phyloP scores from a whole-genome alignment of 2,329 filamentous ascomycete species.

The Cryphonectria japonica region DNA sequence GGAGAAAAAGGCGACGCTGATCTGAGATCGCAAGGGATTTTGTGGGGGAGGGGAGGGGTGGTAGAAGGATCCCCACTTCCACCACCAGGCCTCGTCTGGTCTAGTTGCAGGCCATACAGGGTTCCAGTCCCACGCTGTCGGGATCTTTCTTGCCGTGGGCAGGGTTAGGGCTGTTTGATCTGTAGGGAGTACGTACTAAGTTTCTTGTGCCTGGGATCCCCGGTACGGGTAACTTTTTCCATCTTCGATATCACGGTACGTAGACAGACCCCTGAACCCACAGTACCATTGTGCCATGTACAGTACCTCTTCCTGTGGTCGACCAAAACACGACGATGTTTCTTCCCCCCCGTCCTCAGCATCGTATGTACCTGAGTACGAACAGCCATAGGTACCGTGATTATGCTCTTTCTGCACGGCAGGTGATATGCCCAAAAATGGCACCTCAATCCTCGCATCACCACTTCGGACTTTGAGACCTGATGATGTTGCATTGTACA shows the following conservation, averaged over 20 bases:
- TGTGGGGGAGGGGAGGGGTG: neutral
- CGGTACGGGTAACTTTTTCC: neutral
- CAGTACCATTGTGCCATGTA: neutral
- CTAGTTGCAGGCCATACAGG: neutral
- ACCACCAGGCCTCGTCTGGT: neutral
- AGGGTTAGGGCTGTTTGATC: neutral
- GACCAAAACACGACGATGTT: no score
- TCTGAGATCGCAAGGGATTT: slow-evolving; percentile 4
- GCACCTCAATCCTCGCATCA: neutral
- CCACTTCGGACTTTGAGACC: neutral
- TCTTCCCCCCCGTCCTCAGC: neutral
- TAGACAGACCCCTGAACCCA: neutral
- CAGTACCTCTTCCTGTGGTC: no score
- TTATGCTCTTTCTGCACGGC: neutral
- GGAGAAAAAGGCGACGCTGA: slow-evolving; percentile 11
- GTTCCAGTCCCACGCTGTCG: slow-evolving; percentile 3
- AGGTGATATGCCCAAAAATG: neutral
- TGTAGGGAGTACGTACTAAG: neutral
- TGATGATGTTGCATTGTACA: neutral
- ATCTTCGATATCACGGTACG: no score
- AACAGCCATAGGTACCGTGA: neutral
- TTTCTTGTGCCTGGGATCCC: neutral
- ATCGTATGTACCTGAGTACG: neutral
- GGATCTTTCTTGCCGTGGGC: neutral
- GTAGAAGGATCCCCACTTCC: neutral